Percentiles rank a stretch among this genome's conserved stretches.
phyloP scores from a whole-genome alignment of 2,329 filamentous ascomycete genomes.

The Podosphaera xanthii region DNA sequence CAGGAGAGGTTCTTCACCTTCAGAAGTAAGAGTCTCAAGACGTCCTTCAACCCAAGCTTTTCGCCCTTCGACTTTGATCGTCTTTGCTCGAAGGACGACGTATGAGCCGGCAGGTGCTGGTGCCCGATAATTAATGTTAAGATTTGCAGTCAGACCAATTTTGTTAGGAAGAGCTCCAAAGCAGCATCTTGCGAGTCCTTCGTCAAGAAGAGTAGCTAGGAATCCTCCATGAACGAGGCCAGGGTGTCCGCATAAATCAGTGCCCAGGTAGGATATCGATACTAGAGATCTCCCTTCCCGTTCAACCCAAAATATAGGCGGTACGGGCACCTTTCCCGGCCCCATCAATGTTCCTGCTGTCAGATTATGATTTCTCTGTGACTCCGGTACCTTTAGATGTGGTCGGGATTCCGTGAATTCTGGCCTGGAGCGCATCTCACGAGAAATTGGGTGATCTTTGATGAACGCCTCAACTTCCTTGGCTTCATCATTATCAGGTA shows the following conservation, averaged over 20 bases:
- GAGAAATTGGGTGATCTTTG: constrained; percentile 49
- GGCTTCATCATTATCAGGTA: constrained; percentile 27
- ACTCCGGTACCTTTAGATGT: constrained; percentile 61
- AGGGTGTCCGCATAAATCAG: constrained; percentile 67
- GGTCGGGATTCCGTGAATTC: constrained; percentile 57
- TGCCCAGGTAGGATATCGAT: constrained; percentile 54
- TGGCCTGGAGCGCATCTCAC: constrained; percentile 41
- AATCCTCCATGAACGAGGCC: constrained; percentile 80
- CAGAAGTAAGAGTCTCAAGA: constrained; percentile 52
- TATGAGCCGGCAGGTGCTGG: constrained; percentile 57
- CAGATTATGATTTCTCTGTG: constrained; percentile 49
- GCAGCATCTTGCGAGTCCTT: constrained; percentile 69
- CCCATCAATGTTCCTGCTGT: constrained; percentile 64
- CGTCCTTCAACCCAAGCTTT: constrained; percentile 86
- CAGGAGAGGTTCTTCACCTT: constrained; percentile 38
- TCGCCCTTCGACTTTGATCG: constrained; percentile 67
- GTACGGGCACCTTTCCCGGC: constrained; percentile 52
- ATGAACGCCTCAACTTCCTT: constrained; percentile 49
- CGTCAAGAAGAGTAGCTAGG: constrained; percentile 79
- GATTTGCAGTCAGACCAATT: constrained; percentile 63
- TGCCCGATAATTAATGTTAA: constrained; percentile 62
- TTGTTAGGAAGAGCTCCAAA: constrained; percentile 75
- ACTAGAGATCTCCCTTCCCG: constrained; percentile 45
- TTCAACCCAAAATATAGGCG: constrained; percentile 57
- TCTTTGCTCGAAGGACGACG: constrained; percentile 57